These are phyloP conservation scores for Fulvia fulva DNA, from an alignment of 2,329 filamentous ascomycete species.

Conservation along the genomic window DNA sequence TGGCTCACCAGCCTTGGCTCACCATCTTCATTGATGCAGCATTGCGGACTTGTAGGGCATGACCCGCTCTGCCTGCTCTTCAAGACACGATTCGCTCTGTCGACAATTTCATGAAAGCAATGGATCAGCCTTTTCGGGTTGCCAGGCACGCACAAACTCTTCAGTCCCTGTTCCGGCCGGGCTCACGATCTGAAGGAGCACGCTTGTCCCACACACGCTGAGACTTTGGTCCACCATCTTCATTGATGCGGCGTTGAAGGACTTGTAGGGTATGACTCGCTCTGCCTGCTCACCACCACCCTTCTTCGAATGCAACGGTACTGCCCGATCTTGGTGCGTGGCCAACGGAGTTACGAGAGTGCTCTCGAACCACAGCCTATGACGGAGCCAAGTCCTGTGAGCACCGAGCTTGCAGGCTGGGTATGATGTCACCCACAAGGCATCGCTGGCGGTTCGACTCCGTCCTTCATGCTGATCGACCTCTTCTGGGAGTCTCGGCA, in stretches of 20 bases:
- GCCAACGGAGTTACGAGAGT: neutral
- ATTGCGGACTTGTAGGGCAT: neutral
- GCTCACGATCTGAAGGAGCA: neutral
- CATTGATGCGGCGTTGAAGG: neutral
- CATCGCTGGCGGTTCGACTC: neutral
- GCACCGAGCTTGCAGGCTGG: neutral
- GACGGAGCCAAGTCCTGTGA: neutral
- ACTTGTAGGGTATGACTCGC: neutral
- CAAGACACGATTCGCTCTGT: neutral
- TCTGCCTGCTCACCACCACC: neutral
- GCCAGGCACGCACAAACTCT: neutral
- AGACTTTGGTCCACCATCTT: conserved; percentile 1
- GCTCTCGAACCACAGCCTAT: neutral
- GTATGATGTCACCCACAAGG: neutral
- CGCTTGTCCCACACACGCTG: neutral
- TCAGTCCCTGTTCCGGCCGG: neutral
- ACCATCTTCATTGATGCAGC: neutral
- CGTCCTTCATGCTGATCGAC: neutral
- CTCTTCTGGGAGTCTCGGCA: neutral
- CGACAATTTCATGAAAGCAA: neutral
- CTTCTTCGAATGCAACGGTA: neutral
- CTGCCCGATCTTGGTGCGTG: neutral
- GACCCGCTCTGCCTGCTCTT: neutral
- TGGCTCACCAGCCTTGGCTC: neutral
- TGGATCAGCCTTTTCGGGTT: neutral